A percentile compares a stretch with the other conserved stretches of the same genome.
Conservation (phyloP, 2,329 filamentous ascomycete genomes). For the Emydomyces testavorans region DNA sequence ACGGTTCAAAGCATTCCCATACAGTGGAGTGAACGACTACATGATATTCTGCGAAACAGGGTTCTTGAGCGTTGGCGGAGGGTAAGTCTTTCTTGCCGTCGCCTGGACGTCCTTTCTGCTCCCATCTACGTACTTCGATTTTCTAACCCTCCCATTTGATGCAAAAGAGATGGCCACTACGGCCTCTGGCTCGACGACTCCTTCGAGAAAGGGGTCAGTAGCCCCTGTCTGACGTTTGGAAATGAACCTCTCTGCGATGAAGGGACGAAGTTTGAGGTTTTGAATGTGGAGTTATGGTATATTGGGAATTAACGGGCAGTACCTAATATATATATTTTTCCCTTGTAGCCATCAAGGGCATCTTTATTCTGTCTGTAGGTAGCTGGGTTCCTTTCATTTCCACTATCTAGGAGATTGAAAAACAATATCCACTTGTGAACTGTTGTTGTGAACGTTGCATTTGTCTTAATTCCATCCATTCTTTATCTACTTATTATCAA, state of each 20-base stretch:
- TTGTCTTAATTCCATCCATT: no score
- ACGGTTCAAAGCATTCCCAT: constrained; percentile 94
- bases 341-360: no score
- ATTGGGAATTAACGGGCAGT: constrained; percentile 45
- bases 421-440: no score
- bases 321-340: neutral
- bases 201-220: constrained; percentile 72
- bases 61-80: constrained; percentile 77
- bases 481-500: no score
- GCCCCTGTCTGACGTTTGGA: constrained; percentile 78
- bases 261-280: constrained; percentile 78
- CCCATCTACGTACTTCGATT: neutral
- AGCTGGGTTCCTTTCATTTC: neutral
- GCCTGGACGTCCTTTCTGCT: no score
- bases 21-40: constrained; percentile 92
- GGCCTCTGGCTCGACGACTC: constrained; percentile 86
- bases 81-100: constrained; percentile 39
- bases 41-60: constrained; percentile 83
- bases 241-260: constrained; percentile 91
- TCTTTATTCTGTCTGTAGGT: neutral
- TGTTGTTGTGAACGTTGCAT: no score
- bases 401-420: no score
- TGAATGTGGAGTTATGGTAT: constrained; percentile 90
- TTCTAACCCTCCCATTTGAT: neutral
- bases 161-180: constrained; percentile 63